Percentiles rank a stretch among this genome's conserved stretches.
Conservation (phyloP, 352 stramenopile species). For the Hyaloperonospora arabidopsidis region DNA sequence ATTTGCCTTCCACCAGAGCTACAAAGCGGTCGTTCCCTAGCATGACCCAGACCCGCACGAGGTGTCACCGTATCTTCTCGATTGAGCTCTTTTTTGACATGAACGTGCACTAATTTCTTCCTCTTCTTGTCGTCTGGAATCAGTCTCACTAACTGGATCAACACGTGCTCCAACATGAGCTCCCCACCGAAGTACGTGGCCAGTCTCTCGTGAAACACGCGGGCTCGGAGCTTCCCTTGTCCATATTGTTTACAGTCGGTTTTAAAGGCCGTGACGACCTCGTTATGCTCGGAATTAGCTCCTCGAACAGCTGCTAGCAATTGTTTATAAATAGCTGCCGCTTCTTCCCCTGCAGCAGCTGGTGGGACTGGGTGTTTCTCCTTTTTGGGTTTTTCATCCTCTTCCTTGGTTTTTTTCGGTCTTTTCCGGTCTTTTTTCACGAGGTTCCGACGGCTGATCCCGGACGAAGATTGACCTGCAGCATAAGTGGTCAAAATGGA, state of each 20-base stretch:
- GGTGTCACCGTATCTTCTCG: not conserved
- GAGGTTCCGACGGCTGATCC: slow-evolving; percentile 15
- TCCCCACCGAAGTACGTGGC: slow-evolving; percentile 56
- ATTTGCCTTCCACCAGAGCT: too few species aligned
- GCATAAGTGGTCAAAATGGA: slow-evolving; percentile 11
- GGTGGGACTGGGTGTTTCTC: slow-evolving; percentile 39
- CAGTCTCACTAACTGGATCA: slow-evolving; percentile 64
- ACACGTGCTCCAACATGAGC: slow-evolving; percentile 76
- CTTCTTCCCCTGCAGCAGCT: slow-evolving; percentile 59
- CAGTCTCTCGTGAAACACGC: slow-evolving; percentile 55
- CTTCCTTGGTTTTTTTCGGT: slow-evolving; percentile 19
- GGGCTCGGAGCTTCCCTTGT: slow-evolving; percentile 49
- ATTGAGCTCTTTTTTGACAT: slow-evolving; percentile 31
- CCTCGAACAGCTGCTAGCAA: slow-evolving; percentile 71
- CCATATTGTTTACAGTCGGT: slow-evolving; percentile 72
- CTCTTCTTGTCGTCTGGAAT: slow-evolving; percentile 74
- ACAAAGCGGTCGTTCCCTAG: too few species aligned
- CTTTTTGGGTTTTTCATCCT: slow-evolving; percentile 18
- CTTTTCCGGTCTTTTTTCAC: slow-evolving; percentile 16
- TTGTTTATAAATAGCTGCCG: slow-evolving; percentile 68
- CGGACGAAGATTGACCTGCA: slow-evolving; percentile 7
- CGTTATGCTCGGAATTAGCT: slow-evolving; percentile 64
- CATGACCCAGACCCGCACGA: too few species aligned
- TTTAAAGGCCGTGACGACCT: slow-evolving; percentile 69
- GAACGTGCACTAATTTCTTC: slow-evolving; percentile 58